phyloP scores from a whole-genome alignment of 805 yeast species.

The Candida cerambycidarum region DNA sequence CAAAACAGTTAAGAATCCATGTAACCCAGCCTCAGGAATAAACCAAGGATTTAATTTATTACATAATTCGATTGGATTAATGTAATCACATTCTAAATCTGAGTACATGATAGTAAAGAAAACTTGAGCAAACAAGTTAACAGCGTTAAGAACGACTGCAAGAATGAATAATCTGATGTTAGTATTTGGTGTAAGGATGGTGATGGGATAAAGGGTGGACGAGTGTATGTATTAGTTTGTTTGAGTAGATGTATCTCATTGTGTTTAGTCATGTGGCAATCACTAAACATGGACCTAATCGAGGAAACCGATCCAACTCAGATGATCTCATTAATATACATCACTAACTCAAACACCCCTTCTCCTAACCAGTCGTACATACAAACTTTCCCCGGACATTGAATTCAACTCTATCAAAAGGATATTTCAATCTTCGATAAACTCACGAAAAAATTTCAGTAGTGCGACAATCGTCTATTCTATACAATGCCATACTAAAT shows the following conservation, averaged over 20 bases:
- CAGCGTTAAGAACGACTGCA: constrained; percentile 82
- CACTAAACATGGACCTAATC: too few relatives aligned
- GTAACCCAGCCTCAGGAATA: constrained; percentile 86
- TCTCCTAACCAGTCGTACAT: constrained; percentile 18
- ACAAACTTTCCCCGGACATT: constrained; percentile 52
- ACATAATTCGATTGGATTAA: constrained; percentile 95
- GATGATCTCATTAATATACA: too few relatives aligned
- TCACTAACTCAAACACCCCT: too few relatives aligned
- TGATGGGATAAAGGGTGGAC: too few relatives aligned
- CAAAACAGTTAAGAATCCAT: constrained; percentile 65
- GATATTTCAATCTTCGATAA: constrained; percentile 1
- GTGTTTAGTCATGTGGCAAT: too few relatives aligned
- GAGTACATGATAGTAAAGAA: constrained; percentile 94
- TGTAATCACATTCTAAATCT: constrained; percentile 93
- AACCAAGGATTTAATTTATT: constrained; percentile 86
- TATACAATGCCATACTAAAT: constrained; percentile 23
- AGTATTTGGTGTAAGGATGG: constrained; percentile 12
- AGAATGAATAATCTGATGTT: constrained; percentile 57
- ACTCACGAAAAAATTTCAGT: constrained; percentile 3
- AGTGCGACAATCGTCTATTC: constrained; percentile 15
- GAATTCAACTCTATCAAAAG: neutral
- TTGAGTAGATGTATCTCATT: too few relatives aligned
- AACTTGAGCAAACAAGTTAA: constrained; percentile 87
- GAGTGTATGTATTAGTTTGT: too few relatives aligned
- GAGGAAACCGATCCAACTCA: too few relatives aligned